Conservation (phyloP, 768 basidiomycete species). For the Austroboletus eburneus region DNA sequence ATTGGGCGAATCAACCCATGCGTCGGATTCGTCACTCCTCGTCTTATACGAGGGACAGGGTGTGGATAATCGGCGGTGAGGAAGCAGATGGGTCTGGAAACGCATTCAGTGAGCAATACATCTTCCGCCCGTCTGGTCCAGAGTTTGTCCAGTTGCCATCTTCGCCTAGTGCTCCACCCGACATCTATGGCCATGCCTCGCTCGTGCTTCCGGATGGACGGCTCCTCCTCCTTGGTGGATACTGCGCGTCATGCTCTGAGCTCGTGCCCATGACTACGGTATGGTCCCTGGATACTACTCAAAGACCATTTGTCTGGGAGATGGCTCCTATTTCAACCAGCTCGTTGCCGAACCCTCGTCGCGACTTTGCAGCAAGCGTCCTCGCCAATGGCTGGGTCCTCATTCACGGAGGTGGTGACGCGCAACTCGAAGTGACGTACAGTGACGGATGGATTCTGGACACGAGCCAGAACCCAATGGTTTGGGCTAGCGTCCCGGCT, state of each 20-base stretch:
- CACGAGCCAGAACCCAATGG: constrained; percentile 49
- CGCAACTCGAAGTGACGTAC: constrained; percentile 46
- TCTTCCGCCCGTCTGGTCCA: constrained; percentile 48
- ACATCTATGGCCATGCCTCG: constrained; percentile 68
- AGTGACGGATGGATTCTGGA: constrained; percentile 72
- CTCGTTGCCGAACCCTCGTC: constrained; percentile 53
- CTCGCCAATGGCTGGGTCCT: constrained; percentile 54
- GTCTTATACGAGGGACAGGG: constrained; percentile 44
- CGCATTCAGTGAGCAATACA: constrained; percentile 60
- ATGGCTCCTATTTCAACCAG: constrained; percentile 34
- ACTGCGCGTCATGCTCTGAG: constrained; percentile 40
- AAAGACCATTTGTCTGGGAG: constrained; percentile 47
- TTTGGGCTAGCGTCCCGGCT: constrained; percentile 51
- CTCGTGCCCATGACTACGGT: constrained; percentile 56
- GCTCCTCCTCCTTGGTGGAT: constrained; percentile 75
- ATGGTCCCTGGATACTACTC: constrained; percentile 60
- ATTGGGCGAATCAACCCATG: constrained; percentile 64
- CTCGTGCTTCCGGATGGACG: constrained; percentile 65
- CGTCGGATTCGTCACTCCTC: constrained; percentile 77
- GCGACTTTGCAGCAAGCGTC: constrained; percentile 55
- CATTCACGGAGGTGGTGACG: constrained; percentile 77
- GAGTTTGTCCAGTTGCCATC: constrained; percentile 55
- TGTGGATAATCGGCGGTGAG: constrained; percentile 78
- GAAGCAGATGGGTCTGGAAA: constrained; percentile 73
- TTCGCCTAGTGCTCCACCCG: constrained; percentile 52